These are phyloP conservation scores for Diospyros lotus DNA, from an alignment of 148 eudicot species.

Conservation along the genomic window DNA sequence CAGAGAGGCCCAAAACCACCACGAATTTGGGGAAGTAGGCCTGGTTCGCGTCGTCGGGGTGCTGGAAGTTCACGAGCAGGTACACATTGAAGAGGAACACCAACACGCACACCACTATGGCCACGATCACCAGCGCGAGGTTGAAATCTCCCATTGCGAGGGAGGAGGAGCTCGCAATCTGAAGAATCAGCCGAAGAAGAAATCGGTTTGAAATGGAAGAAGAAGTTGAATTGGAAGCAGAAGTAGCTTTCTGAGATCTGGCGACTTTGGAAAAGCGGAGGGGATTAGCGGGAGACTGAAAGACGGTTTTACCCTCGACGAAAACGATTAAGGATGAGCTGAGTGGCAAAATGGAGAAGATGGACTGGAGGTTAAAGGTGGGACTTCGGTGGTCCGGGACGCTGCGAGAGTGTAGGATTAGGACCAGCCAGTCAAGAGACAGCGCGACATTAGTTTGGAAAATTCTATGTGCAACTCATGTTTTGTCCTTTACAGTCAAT, in stretches of 20 bases:
- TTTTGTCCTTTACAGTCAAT: too few species aligned
- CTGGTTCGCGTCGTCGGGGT: constrained; percentile 88
- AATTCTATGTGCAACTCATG: too few species aligned
- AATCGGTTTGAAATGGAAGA: background rate
- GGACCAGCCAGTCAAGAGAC: too few species aligned
- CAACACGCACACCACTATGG: constrained; percentile 65
- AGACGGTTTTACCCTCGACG: background rate
- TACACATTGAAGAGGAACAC: constrained; percentile 85
- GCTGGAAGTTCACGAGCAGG: constrained; percentile 90
- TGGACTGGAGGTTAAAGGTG: too few species aligned
- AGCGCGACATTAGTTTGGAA: too few species aligned
- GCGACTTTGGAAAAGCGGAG: background rate
- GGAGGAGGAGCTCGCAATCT: constrained; percentile 4
- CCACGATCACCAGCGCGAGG: constrained; percentile 83
- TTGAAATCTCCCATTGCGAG: constrained; percentile 91
- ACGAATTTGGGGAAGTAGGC: constrained; percentile 96
- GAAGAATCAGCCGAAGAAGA: background rate
- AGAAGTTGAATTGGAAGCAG: background rate
- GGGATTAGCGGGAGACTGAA: background rate
- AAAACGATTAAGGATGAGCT: too few species aligned
- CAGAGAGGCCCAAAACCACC: constrained; percentile 87
- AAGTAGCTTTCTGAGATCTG: background rate
- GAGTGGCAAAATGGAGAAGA: too few species aligned
- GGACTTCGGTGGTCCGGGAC: too few species aligned
- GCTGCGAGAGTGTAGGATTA: too few species aligned